Conservation (phyloP, 768 basidiomycete species). For the Phylloporus arenicola region DNA sequence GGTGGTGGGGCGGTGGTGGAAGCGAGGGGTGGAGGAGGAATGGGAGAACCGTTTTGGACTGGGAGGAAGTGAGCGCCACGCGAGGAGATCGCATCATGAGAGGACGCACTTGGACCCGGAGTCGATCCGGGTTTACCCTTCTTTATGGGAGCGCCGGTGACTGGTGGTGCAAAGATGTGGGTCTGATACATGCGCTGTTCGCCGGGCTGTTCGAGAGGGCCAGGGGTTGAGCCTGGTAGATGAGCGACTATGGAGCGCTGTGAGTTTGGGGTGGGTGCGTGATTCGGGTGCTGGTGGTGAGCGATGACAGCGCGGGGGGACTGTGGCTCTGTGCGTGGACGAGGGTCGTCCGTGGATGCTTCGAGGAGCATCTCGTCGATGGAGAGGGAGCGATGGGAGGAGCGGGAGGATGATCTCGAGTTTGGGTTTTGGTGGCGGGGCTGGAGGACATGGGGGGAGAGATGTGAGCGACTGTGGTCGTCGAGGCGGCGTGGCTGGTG, state of each 20-base stretch:
- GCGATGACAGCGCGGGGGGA: slow-evolving; percentile 26
- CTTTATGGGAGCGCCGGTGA: slow-evolving; percentile 68
- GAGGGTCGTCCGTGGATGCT: slow-evolving; percentile 37
- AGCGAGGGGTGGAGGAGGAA: slow-evolving; percentile 15
- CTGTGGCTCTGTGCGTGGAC: slow-evolving; percentile 28
- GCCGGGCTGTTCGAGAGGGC: slow-evolving; percentile 31
- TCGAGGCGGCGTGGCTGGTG: slow-evolving; percentile 17
- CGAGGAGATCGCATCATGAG: neutral
- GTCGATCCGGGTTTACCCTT: slow-evolving; percentile 44
- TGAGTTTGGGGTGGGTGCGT: slow-evolving; percentile 9
- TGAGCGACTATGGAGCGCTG: slow-evolving; percentile 23
- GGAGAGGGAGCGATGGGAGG: slow-evolving; percentile 31
- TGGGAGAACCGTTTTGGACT: slow-evolving; percentile 19
- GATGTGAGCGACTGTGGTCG: slow-evolving; percentile 25
- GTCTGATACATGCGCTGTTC: slow-evolving; percentile 49
- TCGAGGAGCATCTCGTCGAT: slow-evolving; percentile 48
- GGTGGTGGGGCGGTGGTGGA: slow-evolving; percentile 10
- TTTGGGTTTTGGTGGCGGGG: slow-evolving; percentile 14
- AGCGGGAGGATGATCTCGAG: slow-evolving; percentile 33
- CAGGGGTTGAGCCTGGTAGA: slow-evolving; percentile 15
- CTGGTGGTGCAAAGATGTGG: slow-evolving; percentile 68
- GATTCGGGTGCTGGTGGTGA: slow-evolving; percentile 30
- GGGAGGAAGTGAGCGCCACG: slow-evolving; percentile 10
- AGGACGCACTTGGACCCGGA: slow-evolving; percentile 20
- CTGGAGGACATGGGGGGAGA: slow-evolving; percentile 15